Percentiles rank a stretch among this genome's conserved stretches.
Evolutionary conservation across 2,329 filamentous ascomycete genomes (phyloP).

Genomic region (Colletotrichum tanaceti): DNA sequence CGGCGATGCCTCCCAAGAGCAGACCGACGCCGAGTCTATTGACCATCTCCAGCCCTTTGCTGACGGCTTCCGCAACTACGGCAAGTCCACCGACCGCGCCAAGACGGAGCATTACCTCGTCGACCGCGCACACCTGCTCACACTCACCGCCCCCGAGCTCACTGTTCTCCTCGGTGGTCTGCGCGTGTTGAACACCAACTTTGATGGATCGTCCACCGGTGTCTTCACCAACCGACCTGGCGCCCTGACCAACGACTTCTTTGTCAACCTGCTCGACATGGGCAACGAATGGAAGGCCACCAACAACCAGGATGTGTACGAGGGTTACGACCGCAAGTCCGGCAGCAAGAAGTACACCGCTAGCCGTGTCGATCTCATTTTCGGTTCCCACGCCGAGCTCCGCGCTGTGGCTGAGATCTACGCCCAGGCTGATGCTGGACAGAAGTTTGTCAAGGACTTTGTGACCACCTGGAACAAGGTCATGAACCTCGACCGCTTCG

Average conservation of each 20-base stretch:
- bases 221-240: conserved; percentile 77
- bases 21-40: conserved; percentile 77
- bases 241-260: conserved; percentile 82
- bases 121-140: conserved; percentile 78
- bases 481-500: conserved; percentile 78
- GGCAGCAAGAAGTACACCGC: conserved; percentile 76
- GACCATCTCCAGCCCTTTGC: conserved; percentile 73
- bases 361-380: conserved; percentile 75
- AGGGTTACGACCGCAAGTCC: conserved; percentile 73
- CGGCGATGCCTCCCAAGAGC: conserved; percentile 75
- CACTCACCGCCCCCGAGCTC: conserved; percentile 76
- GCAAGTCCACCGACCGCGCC: conserved; percentile 69
- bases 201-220: conserved; percentile 73
- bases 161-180: conserved; percentile 79
- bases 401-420: conserved; percentile 79
- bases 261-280: conserved; percentile 80
- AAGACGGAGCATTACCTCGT: conserved; percentile 76
- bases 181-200: conserved; percentile 77
- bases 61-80: conserved; percentile 87
- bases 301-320: conserved; percentile 66
- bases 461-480: conserved; percentile 79
- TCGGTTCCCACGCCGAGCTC: conserved; percentile 80
- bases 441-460: conserved; percentile 79
- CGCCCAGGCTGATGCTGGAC: conserved; percentile 66
- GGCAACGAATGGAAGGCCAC: conserved; percentile 72